Evolutionary conservation across 768 basidiomycete species (phyloP), one percentile per base, ranked within the genome.

Genomic region (Macrolepiota dolichaula): DNA sequence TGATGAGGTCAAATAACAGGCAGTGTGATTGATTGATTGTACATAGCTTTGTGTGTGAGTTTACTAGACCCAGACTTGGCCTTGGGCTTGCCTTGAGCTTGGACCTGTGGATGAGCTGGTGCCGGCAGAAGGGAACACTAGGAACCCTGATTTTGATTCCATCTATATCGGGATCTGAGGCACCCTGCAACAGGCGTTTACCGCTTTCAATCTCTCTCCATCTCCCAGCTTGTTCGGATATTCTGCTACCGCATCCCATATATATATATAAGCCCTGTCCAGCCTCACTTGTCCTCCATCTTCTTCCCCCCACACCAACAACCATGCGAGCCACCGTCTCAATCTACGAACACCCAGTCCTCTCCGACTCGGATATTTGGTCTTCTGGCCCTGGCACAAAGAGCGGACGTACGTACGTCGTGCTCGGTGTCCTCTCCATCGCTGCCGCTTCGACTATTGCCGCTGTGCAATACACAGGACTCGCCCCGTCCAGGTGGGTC

Each of bases 291-390:
- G 55, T 44, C 44, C 59, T 17, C 55, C 37, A 50, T 38, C 58
- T 24, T 29, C 44, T 40, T 35, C 35, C 49, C n/a, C 51, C 15
- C 40, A 44, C 55, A 24, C 4, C 59, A 49, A 51, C 42, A 40
- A 70, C 56, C 40, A 78, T 79, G 77, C 77, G 76, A 60, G 77
- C 75, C 52, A 70, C 70, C 17, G 61, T 63, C 60, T 68, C 69
- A 51, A 60, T 79, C 50, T 79, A 79, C 66, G 74, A 74, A 52
- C 73, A 76, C 61, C 76, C 76, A 4, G 71, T 71, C 40, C 73
- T 79, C 64, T 70, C 76, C 17, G 63, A 68, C 62, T 77, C 77
- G 22, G 75, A 79, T 51, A 71, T 77, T 29, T 77, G 76, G 77
- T 64, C 63, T 17, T 72, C 71, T 32, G 68, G 73, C 47, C 67